Evolutionary conservation across 495 filamentous ascomycete genomes (phyloP).

Genomic region (Parathielavia appendiculata): DNA sequence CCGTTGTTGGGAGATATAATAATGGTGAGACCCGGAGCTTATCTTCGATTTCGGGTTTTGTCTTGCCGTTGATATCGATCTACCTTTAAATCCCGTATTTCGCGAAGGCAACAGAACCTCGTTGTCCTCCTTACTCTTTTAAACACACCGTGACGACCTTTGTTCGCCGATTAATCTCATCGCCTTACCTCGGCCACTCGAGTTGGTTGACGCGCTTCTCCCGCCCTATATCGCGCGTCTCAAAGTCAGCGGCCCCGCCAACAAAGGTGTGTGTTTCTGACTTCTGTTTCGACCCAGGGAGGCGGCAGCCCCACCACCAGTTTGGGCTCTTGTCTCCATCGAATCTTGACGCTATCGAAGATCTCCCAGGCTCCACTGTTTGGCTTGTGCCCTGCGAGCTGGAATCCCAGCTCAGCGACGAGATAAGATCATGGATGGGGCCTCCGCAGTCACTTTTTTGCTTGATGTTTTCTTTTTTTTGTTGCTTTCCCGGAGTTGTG

Average conservation of each 20-base stretch:
- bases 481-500: background rate
- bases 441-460: background rate
- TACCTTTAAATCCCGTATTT: too few species aligned
- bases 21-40: background rate
- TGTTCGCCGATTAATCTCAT: too few species aligned
- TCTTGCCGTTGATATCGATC: too few species aligned
- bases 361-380: conserved; percentile 7
- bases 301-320: background rate
- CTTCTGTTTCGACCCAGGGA: background rate
- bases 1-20: background rate
- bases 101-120: too few species aligned
- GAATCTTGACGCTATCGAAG: background rate
- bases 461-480: background rate
- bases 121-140: too few species aligned
- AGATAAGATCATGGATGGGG: background rate
- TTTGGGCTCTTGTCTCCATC: background rate
- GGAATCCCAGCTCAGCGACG: background rate
- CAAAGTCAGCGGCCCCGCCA: background rate
- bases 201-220: background rate
- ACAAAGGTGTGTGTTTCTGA: conserved; percentile 4
- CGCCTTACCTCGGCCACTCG: background rate
- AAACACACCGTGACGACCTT: too few species aligned
- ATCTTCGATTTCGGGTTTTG: too few species aligned
- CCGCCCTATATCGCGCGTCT: background rate
- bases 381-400: background rate